Base-by-base conservation (phyloP, 1,284 basidiomycete species). In the Boletus semigastroideus region DNA sequence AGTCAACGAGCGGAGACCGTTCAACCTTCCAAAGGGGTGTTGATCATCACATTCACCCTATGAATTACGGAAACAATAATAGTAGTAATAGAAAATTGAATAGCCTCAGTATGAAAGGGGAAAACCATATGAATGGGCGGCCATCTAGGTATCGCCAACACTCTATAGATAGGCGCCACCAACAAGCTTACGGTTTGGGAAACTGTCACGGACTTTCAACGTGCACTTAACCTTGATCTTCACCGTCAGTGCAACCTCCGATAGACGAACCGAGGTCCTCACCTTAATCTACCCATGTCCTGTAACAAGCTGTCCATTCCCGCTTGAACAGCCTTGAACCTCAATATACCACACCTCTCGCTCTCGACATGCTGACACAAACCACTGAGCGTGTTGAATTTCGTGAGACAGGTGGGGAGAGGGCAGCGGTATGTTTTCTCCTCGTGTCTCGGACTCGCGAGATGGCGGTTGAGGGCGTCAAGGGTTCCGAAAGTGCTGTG, bases 281-380 rank as follows among this genome's bases (percentile, higher is more conserved):
- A 53, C 60, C 57, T 49, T 46, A 70, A 42, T 39, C 48, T 40
- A 17, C 17, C 14, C 41, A 68, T 53, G 22, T 31, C 11, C 1
- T 22, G 2, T n/a, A 71, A 33, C 46, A 70, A 19, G 1, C 8
- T 2, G 11, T 77, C 63, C 72, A 82, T 70, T 1, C 69, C 63
- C 4, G 65, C 62, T 46, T 69, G 68, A 9, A 75, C 75, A 5
- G 55, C 60, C 56, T 46, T 67, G 53, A 80, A 80, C 62, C 63
- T 77, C 20, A 63, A 55, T 28, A 82, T 71, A 0, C 77, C 78
- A 59, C 80, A 83, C 13, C 55, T 66, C 61, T 76, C 76, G 58
- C 80, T 83, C 68, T 83, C 80, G 13, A 83, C 72, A 54, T 83
- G 80, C 62, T 79, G 76, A 44, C 74, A 77, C 42, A 83, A 59